Conservation (phyloP, 768 basidiomycete species). For the Dendrothele bispora region DNA sequence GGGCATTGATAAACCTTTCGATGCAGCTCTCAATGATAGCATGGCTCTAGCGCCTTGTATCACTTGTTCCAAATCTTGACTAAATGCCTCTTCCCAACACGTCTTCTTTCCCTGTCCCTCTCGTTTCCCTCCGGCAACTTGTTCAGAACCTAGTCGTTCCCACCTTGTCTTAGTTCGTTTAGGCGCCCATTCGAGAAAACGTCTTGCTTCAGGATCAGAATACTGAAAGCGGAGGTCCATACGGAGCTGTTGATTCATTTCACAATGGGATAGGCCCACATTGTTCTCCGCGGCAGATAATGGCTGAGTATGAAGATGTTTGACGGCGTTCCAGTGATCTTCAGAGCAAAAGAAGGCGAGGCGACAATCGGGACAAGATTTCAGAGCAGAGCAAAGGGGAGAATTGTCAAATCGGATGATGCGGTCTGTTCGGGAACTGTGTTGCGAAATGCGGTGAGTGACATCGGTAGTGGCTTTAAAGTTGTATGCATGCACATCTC, state of each 20-base stretch:
- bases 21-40: conserved; percentile 22
- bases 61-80: conserved; percentile 9
- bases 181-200: conserved; percentile 28
- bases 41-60: conserved; percentile 3
- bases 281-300: conserved; percentile 19
- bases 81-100: conserved; percentile 26
- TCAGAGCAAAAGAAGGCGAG: conserved; percentile 29
- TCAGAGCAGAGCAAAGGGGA: background rate
- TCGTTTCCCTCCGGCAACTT: too few species aligned
- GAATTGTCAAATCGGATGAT: conserved; percentile 23
- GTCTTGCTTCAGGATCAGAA: too few species aligned
- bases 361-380: conserved; percentile 23
- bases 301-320: conserved; percentile 16
- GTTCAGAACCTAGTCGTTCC: conserved; percentile 24
- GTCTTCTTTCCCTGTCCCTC: too few species aligned
- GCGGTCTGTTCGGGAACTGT: conserved; percentile 26
- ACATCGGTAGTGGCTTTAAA: too few species aligned
- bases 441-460: background rate
- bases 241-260: conserved; percentile 22
- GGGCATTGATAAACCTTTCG: conserved; percentile 27
- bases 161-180: conserved; percentile 23
- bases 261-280: conserved; percentile 27
- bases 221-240: conserved; percentile 18
- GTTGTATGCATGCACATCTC: too few species aligned
- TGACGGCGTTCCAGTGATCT: conserved; percentile 22